These are phyloP conservation scores for Cryphonectria radicalis DNA, from an alignment of 2,329 filamentous ascomycete species.

Conservation along the genomic window DNA sequence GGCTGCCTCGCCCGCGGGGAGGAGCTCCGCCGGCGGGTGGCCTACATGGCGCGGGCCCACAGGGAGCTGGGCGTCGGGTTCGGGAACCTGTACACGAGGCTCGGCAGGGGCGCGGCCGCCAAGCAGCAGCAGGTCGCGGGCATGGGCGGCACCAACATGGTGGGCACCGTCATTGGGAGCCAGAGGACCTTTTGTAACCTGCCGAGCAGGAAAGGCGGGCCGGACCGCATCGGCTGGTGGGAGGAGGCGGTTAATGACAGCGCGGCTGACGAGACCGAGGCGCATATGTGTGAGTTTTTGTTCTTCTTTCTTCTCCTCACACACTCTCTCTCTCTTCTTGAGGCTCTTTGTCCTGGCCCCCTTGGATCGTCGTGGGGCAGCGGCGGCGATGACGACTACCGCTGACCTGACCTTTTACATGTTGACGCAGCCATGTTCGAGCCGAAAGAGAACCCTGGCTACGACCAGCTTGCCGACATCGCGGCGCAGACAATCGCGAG, in stretches of 20 bases:
- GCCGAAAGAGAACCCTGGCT: constrained; percentile 72
- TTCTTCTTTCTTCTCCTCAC: not conserved
- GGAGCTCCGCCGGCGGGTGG: constrained; percentile 76
- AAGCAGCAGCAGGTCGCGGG: constrained; percentile 48
- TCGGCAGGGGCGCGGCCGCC: constrained; percentile 69
- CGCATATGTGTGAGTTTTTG: constrained; percentile 69
- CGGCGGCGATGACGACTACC: too few relatives aligned
- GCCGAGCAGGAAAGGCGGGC: constrained; percentile 57
- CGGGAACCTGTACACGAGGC: constrained; percentile 82
- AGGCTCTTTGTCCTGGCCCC: not conserved
- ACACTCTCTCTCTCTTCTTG: not conserved
- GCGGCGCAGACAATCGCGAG: constrained; percentile 67
- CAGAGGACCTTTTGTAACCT: constrained; percentile 89
- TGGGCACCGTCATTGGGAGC: constrained; percentile 64
- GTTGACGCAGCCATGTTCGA: constrained; percentile 69
- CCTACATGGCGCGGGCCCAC: constrained; percentile 67
- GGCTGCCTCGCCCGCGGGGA: constrained; percentile 84
- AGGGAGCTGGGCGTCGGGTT: constrained; percentile 74
- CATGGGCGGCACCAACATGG: constrained; percentile 61
- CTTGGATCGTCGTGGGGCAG: too few relatives aligned
- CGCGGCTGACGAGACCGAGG: constrained; percentile 76
- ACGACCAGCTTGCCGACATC: constrained; percentile 66
- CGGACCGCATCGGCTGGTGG: constrained; percentile 56
- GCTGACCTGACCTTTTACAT: too few relatives aligned
- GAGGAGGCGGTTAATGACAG: constrained; percentile 76